phyloP scores from a whole-genome alignment of 352 stramenopile genomes.

The Phytopythium cucurbitacearum region DNA sequence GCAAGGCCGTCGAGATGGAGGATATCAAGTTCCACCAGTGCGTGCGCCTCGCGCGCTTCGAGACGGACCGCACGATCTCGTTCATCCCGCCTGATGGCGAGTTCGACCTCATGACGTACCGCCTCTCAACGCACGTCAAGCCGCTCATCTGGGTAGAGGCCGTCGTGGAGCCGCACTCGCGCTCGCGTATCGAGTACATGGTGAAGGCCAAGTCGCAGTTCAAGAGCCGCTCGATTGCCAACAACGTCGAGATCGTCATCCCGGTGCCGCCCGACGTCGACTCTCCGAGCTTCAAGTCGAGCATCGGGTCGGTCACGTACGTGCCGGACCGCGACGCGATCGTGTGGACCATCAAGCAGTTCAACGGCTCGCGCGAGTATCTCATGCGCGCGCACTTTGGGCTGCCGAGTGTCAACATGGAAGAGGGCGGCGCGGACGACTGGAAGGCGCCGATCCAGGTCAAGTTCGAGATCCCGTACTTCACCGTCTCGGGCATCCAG shows the following conservation, averaged over 20 bases:
- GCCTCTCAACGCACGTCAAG: conserved; percentile 98
- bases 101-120: conserved; percentile 99
- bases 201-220: conserved; percentile 98
- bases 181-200: conserved; percentile 98
- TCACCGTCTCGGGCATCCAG: conserved; percentile 96
- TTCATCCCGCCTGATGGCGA: conserved; percentile 99
- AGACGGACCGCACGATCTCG: conserved; percentile 99
- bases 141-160: conserved; percentile 98
- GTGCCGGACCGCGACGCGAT: conserved; percentile 98
- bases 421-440: conserved; percentile 78
- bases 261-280: conserved; percentile 98
- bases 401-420: conserved; percentile 92
- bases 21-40: conserved; percentile 99
- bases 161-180: conserved; percentile 97
- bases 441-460: conserved; percentile 92
- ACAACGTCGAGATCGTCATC: conserved; percentile 99
- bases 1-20: conserved; percentile 98
- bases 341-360: conserved; percentile 99
- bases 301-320: conserved; percentile 97
- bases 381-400: conserved; percentile 99
- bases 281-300: conserved; percentile 98
- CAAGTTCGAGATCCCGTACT: conserved; percentile 97
- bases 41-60: conserved; percentile 97
- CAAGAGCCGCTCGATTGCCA: conserved; percentile 97
- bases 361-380: conserved; percentile 97